Percentiles rank a stretch among this genome's conserved stretches.
Evolutionary conservation across 2,329 filamentous ascomycete species (phyloP).

Genomic region (Tolypocladium inflatum): DNA sequence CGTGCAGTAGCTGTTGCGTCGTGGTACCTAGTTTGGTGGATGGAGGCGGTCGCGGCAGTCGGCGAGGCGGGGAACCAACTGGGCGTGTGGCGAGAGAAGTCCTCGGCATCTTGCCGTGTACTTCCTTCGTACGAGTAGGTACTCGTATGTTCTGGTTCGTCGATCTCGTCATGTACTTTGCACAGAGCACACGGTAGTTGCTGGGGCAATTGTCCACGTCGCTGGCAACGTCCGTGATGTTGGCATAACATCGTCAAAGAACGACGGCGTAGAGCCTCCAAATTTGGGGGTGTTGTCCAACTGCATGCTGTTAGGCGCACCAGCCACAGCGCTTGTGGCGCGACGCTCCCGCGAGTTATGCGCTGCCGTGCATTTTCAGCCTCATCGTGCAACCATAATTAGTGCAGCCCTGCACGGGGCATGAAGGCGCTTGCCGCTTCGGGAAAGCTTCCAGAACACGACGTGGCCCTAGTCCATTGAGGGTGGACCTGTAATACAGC

Average conservation of each 20-base stretch:
- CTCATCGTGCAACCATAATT: neutral
- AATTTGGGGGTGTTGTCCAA: neutral
- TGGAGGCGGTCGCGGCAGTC: neutral
- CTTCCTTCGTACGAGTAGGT: too few species aligned
- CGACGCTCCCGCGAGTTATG: neutral
- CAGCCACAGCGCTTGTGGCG: neutral
- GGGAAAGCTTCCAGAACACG: constrained; percentile 2
- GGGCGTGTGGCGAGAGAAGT: neutral
- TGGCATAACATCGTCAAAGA: neutral
- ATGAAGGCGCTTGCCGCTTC: neutral
- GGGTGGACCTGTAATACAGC: neutral
- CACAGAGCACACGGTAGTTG: neutral
- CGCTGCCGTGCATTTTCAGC: neutral
- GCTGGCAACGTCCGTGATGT: neutral
- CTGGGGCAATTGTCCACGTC: neutral
- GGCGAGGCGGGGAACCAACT: neutral
- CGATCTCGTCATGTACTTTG: neutral
- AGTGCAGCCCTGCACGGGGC: neutral
- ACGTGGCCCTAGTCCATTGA: neutral
- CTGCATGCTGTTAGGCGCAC: neutral
- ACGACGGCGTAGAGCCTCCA: neutral
- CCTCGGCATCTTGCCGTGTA: neutral
- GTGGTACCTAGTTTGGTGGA: neutral
- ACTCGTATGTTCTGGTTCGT: too few species aligned
- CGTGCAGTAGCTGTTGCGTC: neutral